phyloP scores from a whole-genome alignment of 2,329 filamentous ascomycete species.

The Penicillium hesseltinei region DNA sequence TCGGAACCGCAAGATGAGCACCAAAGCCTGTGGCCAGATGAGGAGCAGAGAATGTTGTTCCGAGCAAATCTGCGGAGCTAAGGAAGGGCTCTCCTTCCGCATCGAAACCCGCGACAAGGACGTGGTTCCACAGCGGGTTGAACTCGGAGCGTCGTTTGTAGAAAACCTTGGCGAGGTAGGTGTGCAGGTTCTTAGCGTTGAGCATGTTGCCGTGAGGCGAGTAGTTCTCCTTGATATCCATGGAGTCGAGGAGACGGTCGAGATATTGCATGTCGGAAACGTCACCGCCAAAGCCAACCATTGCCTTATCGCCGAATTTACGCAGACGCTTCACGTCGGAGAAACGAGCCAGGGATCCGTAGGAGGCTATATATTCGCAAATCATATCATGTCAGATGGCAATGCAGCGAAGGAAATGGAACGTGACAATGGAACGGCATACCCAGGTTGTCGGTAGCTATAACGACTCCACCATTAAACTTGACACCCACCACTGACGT shows the following conservation, averaged over 20 bases:
- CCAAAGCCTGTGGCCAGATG: conserved; percentile 92
- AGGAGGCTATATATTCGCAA: conserved; percentile 66
- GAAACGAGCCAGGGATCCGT: conserved; percentile 95
- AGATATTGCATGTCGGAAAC: conserved; percentile 99
- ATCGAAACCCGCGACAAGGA: conserved; percentile 87
- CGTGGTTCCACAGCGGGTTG: conserved; percentile 95
- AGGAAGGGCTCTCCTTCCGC: conserved; percentile 80
- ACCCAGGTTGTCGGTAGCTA: conserved; percentile 97
- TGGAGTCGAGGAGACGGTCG: conserved; percentile 80
- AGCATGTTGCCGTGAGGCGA: conserved; percentile 57
- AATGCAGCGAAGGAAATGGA: background rate
- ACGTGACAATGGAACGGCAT: conserved; percentile 28
- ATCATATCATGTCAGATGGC: background rate
- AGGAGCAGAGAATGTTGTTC: conserved; percentile 85
- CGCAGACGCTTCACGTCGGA: conserved; percentile 94
- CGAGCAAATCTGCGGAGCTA: conserved; percentile 84
- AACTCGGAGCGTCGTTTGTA: conserved; percentile 94
- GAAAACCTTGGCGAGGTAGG: conserved; percentile 92
- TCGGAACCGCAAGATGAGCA: conserved; percentile 85
- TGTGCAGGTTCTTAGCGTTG: conserved; percentile 91
- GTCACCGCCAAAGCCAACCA: conserved; percentile 94
- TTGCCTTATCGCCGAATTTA: conserved; percentile 75
- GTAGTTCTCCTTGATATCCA: conserved; percentile 89
- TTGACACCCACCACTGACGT: conserved; percentile 94
- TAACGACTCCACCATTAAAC: conserved; percentile 93